phyloP scores from a whole-genome alignment of 768 basidiomycete species.

The Rhodotorula paludigena region DNA sequence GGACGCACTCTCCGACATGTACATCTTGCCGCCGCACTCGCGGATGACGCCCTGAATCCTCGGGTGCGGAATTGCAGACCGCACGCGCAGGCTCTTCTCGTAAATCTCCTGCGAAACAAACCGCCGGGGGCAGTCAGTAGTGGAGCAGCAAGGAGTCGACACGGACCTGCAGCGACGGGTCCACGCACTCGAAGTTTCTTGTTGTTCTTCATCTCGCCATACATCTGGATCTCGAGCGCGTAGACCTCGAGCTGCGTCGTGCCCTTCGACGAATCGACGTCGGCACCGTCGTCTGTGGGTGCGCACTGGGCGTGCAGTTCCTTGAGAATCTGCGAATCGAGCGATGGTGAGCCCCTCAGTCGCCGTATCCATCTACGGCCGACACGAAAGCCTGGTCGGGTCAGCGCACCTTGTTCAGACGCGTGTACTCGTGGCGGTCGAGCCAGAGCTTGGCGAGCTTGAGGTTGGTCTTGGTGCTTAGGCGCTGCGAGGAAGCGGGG shows the following conservation, averaged over 20 bases:
- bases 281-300: constrained; percentile 70
- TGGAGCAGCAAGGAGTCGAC: neutral
- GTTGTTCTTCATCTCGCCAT: constrained; percentile 89
- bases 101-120: constrained; percentile 80
- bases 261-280: constrained; percentile 80
- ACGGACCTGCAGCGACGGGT: neutral
- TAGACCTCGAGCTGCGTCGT: constrained; percentile 94
- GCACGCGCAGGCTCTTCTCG: constrained; percentile 84
- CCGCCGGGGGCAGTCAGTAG: neutral
- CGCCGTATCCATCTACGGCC: too few relatives aligned
- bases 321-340: constrained; percentile 24
- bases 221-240: constrained; percentile 98
- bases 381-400: too few relatives aligned
- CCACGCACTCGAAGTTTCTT: constrained; percentile 80
- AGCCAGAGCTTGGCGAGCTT: constrained; percentile 97
- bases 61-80: constrained; percentile 95
- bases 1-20: constrained; percentile 93
- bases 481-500: constrained; percentile 54
- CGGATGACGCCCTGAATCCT: constrained; percentile 98
- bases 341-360: too few relatives aligned
- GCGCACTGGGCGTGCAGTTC: constrained; percentile 54
- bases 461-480: constrained; percentile 91
- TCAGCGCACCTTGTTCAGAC: constrained; percentile 73
- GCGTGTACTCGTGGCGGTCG: constrained; percentile 81
- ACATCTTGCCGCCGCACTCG: constrained; percentile 99